Evolutionary conservation across 2,329 filamentous ascomycete genomes (phyloP).

Genomic region (Fusarium azukiicola): DNA sequence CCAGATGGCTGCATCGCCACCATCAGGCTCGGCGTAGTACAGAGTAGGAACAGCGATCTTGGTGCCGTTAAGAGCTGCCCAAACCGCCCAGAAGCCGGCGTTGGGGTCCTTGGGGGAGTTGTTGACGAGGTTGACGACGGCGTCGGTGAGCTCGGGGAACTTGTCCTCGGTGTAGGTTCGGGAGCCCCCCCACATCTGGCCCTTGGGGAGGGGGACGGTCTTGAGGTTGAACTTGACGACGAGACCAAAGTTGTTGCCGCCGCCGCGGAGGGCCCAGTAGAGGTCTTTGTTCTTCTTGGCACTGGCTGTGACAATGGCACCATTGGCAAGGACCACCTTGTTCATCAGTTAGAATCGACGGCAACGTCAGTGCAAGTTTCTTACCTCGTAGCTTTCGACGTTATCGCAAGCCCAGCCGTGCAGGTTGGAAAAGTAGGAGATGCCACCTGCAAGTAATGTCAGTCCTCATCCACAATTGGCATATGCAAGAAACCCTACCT

Average conservation of each 20-base stretch:
- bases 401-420: constrained; percentile 67
- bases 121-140: constrained; percentile 54
- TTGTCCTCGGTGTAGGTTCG: constrained; percentile 56
- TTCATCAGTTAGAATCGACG: background rate
- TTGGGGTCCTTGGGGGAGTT: constrained; percentile 36
- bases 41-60: constrained; percentile 52
- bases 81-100: constrained; percentile 31
- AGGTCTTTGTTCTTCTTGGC: constrained; percentile 61
- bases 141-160: constrained; percentile 56
- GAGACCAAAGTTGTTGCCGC: constrained; percentile 57
- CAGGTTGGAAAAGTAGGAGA: constrained; percentile 66
- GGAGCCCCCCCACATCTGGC: constrained; percentile 51
- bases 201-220: constrained; percentile 26
- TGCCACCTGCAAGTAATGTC: constrained; percentile 56
- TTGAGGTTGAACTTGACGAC: constrained; percentile 42
- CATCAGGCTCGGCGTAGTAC: constrained; percentile 62
- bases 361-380: background rate
- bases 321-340: constrained; percentile 40
- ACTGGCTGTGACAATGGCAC: constrained; percentile 28
- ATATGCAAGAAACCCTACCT: constrained; percentile 35
- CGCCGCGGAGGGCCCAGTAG: constrained; percentile 66
- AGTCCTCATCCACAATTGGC: background rate
- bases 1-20: constrained; percentile 59
- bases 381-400: constrained; percentile 57
- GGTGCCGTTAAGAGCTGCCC: background rate